Conservation (phyloP, 2,329 filamentous ascomycete species). For the Alternaria hordeiaustralica region DNA sequence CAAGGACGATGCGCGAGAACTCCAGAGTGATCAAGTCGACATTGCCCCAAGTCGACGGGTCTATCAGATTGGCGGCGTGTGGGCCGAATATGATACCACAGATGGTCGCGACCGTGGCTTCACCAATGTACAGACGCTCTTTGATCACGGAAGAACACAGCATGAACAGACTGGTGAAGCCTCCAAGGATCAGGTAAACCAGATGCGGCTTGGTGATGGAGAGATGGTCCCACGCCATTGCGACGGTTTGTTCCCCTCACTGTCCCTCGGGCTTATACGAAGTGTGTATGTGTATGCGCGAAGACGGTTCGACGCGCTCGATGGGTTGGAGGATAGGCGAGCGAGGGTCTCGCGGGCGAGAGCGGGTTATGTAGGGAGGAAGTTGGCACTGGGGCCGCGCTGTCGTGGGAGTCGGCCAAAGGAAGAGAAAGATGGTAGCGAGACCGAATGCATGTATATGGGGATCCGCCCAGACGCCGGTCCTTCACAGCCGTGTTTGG, state of each 20-base stretch:
- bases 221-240: slow-evolving; percentile 80
- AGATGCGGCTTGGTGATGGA: slow-evolving; percentile 92
- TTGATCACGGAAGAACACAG: slow-evolving; percentile 97
- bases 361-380: slow-evolving; percentile 35
- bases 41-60: slow-evolving; percentile 78
- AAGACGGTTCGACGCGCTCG: background rate
- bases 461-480: slow-evolving; percentile 60
- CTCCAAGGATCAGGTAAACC: slow-evolving; percentile 97
- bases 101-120: slow-evolving; percentile 91
- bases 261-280: slow-evolving; percentile 12
- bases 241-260: slow-evolving; percentile 12
- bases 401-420: slow-evolving; percentile 24
- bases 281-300: background rate
- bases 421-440: slow-evolving; percentile 23
- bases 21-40: slow-evolving; percentile 87
- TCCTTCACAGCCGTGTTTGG: slow-evolving; percentile 35
- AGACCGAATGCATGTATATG: slow-evolving; percentile 54
- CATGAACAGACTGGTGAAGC: slow-evolving; percentile 98
- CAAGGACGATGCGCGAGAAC: slow-evolving; percentile 86
- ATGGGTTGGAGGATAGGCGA: background rate
- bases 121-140: slow-evolving; percentile 97
- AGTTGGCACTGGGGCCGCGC: slow-evolving; percentile 26
- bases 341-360: background rate
- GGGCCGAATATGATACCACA: slow-evolving; percentile 90
- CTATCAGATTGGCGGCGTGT: slow-evolving; percentile 79